Evolutionary conservation across 805 yeast species (phyloP), one percentile per base, ranked within the genome.

Genomic region (Diddensiella caesifluorescens): DNA sequence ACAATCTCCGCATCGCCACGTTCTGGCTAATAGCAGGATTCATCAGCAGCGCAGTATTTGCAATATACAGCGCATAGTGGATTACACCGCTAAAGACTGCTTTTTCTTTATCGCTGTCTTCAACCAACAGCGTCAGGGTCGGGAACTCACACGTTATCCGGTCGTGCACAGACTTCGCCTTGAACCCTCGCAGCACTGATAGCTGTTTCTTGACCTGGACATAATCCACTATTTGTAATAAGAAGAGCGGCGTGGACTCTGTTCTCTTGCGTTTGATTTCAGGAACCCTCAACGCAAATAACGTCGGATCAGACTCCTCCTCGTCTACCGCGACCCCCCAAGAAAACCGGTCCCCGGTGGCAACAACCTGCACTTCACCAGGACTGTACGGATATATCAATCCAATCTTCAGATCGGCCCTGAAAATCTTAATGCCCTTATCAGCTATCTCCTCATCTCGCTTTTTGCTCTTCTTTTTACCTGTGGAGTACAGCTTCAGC

Each of bases 1-100:
- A 37, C n/a, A 47, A 28, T 10, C 45, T 23, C 13, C 42, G 33
- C 25, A 47, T 26, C 2, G 41, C 41, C 4, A 16, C 20, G 5
- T 46, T 35, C 10, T 41, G 41, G 28, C 30, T 26, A 15, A 35
- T 29, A 4, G 36, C 30, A 13, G 39, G 13, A 9, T 42, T 36
- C 16, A 39, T 10, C 23, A 42, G 36, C n/a, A 16, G 12, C 9
- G 45, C 44, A 6, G 48, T 35, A 26, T 47, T 33, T n/a, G n/a
- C 22, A 5, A 47, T 38, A 5, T 13, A 4, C 7, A 44, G 38
- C 18, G 45, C 32, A 25, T 43, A 44, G 7, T 21, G 18, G 3
- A 46, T 19, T 7, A 16, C 18, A n/a, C 49, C 49, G n/a, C 30
- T 22, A 7, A 43, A 33, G 3, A n/a, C 16, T 12, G 30, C 27